Base-by-base conservation (phyloP, 331 rosid genomes). In the Prunus yedoensis region DNA sequence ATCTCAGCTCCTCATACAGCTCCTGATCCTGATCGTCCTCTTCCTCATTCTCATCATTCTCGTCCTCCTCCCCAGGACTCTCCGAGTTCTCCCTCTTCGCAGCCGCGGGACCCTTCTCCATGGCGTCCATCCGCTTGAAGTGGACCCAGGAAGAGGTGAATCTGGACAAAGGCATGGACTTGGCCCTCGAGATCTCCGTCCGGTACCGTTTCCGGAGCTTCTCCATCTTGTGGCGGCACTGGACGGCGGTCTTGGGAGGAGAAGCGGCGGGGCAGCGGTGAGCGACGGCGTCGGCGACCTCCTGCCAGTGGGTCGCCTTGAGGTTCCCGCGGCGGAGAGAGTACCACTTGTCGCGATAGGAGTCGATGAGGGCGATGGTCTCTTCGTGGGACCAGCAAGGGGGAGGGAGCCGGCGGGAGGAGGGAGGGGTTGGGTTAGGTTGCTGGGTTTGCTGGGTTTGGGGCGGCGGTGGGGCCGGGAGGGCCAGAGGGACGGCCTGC, bases 211-310 rank as follows among this genome's bases (percentile, higher is more conserved):
- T 94, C 0, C 98, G 84, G 4, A 94, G 94, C 21, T 94, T 94
- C 80, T 91, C 98, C 98, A 94, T 94, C 77, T 94, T 94, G 68
- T 94, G 98, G 23, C 97, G 98, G 79, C 98, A 94, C 91, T 91
- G 98, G 2, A 94, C 97, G 82, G 98, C 96, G 32, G 97, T 91
- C 73, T 94, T 94, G 0, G 94, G 64, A 1, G 96, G 96, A 1
- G 96, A 77, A 0, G 91, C 90, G 20, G 80, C 75, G 1, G 98
- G 97, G 60, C 98, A 94, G 0, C 85, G 85, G 0, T 71, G 75
- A 1, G 98, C 70, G 11, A 94, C 93, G 21, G 86, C 75, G 54
- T 94, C 96, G 30, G 98, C 97, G 16, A 94, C 98, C 66, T 91
- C 98, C 21, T 94, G 98, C 98, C 98, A 93, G 78, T 93, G 98